Evolutionary conservation across 129 eudicot species (phyloP), one percentile per base, ranked within the genome.

Genomic region (Sambucus nigra): DNA sequence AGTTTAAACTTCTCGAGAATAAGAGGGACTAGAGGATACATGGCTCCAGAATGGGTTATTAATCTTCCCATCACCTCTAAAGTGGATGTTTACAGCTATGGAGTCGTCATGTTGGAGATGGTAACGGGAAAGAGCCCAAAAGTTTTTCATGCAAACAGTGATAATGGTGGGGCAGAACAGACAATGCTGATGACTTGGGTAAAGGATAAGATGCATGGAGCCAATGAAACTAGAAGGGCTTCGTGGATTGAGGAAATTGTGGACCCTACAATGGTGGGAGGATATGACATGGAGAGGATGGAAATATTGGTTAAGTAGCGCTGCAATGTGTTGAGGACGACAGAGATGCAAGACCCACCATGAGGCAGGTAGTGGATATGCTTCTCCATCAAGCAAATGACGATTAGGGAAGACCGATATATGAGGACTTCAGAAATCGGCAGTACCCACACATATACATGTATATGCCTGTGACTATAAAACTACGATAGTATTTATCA

Each of bases 21-120:
- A 13, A 71, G 87, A 48, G 87, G 87, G 19, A 80, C 87, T 10
- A n/a, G n/a, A n/a, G n/a, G n/a, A n/a, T n/a, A n/a, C n/a, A n/a
- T 25, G n/a, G n/a, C n/a, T n/a, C n/a, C n/a, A n/a, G n/a, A n/a
- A n/a, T n/a, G n/a, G n/a, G n/a, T n/a, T n/a, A n/a, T n/a, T n/a
- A n/a, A n/a, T n/a, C n/a, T n/a, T n/a, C n/a, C n/a, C n/a, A n/a
- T n/a, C n/a, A n/a, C n/a, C n/a, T n/a, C n/a, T n/a, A n/a, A n/a
- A n/a, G n/a, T n/a, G n/a, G n/a, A n/a, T n/a, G n/a, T n/a, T n/a
- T n/a, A n/a, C n/a, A n/a, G n/a, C n/a, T n/a, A n/a, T n/a, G n/a
- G n/a, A n/a, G n/a, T n/a, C n/a, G 78, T 74, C 18, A 55, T 63
- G 17, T 41, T 78, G 15, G 77, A 78, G 67, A 62, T 78, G 74